phyloP scores from a whole-genome alignment of 805 yeast species.

The Lipomyces yamanashiensis region DNA sequence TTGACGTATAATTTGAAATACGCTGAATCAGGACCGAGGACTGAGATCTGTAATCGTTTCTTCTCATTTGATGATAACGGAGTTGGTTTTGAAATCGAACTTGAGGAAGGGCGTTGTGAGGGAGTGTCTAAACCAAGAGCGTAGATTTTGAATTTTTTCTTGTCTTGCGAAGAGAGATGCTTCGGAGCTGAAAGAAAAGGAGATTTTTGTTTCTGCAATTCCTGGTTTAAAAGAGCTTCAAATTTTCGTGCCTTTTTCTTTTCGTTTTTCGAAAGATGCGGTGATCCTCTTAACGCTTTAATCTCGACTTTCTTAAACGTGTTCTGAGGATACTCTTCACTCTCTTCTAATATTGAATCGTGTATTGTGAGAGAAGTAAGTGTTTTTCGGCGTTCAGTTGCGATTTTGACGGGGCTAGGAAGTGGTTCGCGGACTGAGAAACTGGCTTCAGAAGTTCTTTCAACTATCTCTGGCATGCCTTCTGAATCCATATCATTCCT shows the following conservation, averaged over 20 bases:
- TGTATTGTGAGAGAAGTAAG: too few species aligned
- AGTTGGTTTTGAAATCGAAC: constrained; percentile 18
- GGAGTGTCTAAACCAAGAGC: constrained; percentile 14
- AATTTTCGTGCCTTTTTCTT: too few species aligned
- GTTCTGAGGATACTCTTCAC: too few species aligned
- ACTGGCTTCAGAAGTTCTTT: too few species aligned
- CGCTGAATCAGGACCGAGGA: constrained; percentile 12
- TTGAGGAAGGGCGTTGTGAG: background rate
- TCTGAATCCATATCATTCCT: background rate
- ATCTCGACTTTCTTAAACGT: too few species aligned
- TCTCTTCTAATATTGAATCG: too few species aligned
- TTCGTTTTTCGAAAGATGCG: too few species aligned
- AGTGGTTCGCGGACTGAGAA: too few species aligned
- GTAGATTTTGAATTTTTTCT: constrained; percentile 18
- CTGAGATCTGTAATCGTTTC: constrained; percentile 18
- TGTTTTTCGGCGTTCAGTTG: background rate
- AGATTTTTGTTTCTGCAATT: background rate
- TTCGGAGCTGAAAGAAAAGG: constrained; percentile 19
- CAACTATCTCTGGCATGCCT: too few species aligned
- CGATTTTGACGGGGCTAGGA: background rate
- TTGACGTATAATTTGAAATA: constrained; percentile 18
- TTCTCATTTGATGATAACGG: constrained; percentile 27
- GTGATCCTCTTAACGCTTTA: too few species aligned
- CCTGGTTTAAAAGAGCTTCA: background rate
- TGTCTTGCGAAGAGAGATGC: constrained; percentile 27